Percentiles rank a stretch among this genome's conserved stretches.
Conservation (phyloP, 2,329 filamentous ascomycete species). For the Colletotrichum destructivum region DNA sequence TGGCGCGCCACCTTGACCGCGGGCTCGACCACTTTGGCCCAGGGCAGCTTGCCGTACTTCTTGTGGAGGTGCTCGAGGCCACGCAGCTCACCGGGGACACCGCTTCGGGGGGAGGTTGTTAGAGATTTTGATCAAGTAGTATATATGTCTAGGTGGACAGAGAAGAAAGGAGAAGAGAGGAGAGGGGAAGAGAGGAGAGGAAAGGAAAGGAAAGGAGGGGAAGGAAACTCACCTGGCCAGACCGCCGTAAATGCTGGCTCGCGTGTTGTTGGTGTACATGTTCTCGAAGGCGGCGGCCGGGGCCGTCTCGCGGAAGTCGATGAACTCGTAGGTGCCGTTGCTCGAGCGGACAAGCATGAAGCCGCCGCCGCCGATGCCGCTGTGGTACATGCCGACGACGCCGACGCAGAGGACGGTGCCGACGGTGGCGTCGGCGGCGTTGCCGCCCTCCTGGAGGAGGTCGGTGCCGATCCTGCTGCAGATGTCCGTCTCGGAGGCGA, state of each 20-base stretch:
- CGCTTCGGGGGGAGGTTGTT: constrained; percentile 54
- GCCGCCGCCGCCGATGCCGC: constrained; percentile 83
- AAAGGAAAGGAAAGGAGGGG: constrained; percentile 26
- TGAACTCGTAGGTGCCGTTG: constrained; percentile 80
- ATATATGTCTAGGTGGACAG: no score
- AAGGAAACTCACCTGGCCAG: constrained; percentile 75
- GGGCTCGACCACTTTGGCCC: constrained; percentile 78
- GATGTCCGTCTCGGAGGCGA: constrained; percentile 72
- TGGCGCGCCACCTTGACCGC: constrained; percentile 80
- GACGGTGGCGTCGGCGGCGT: constrained; percentile 77
- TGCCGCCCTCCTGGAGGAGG: constrained; percentile 72
- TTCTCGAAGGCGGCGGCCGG: constrained; percentile 83
- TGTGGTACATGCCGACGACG: constrained; percentile 76
- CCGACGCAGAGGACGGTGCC: constrained; percentile 77
- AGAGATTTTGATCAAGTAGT: constrained; percentile 19
- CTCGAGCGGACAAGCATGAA: constrained; percentile 80
- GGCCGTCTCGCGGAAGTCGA: constrained; percentile 90
- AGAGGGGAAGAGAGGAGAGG: constrained; percentile 43
- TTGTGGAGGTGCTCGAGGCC: constrained; percentile 82
- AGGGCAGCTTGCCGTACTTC: constrained; percentile 74
- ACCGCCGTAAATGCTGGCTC: constrained; percentile 77
- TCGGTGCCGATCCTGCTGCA: constrained; percentile 73
- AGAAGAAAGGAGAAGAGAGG: no score
- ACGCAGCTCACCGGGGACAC: constrained; percentile 79
- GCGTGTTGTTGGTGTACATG: constrained; percentile 83